Evolutionary conservation across 2,329 filamentous ascomycete species (phyloP).

Genomic region (Neocatenulostroma microsporum): DNA sequence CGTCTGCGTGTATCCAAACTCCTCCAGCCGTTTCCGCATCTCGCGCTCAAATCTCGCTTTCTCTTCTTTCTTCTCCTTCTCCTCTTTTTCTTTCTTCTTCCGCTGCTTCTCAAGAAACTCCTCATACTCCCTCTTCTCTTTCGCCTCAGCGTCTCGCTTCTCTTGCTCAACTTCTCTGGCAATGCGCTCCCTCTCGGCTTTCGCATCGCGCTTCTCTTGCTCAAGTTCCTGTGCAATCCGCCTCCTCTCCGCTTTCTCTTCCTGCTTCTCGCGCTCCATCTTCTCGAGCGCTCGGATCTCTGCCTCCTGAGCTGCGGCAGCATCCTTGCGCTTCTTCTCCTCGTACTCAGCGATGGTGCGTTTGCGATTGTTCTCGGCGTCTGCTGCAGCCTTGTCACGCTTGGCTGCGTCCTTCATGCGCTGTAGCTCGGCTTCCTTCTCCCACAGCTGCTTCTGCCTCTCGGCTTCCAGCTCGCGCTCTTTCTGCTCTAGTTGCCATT

Average conservation of each 20-base stretch:
- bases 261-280: slow-evolving; percentile 31
- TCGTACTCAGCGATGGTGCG: slow-evolving; percentile 22
- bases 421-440: slow-evolving; percentile 33
- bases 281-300: slow-evolving; percentile 33
- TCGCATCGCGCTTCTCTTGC: slow-evolving; percentile 33
- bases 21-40: slow-evolving; percentile 39
- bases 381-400: slow-evolving; percentile 27
- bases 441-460: slow-evolving; percentile 27
- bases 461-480: slow-evolving; percentile 29
- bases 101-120: slow-evolving; percentile 33
- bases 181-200: slow-evolving; percentile 31
- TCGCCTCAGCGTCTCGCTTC: slow-evolving; percentile 32
- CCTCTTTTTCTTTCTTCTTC: slow-evolving; percentile 35
- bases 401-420: slow-evolving; percentile 23
- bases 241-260: slow-evolving; percentile 36
- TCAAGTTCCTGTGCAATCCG: slow-evolving; percentile 31
- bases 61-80: slow-evolving; percentile 20
- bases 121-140: slow-evolving; percentile 35
- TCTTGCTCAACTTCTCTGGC: slow-evolving; percentile 28
- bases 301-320: slow-evolving; percentile 33
- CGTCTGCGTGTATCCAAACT: slow-evolving; percentile 40
- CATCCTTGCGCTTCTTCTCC: slow-evolving; percentile 25
- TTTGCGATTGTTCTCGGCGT: slow-evolving; percentile 21
- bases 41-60: slow-evolving; percentile 33
- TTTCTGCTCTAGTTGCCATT: slow-evolving; percentile 28